Evolutionary conservation across 768 basidiomycete species (phyloP).

Genomic region (Cystofilobasidium macerans): DNA sequence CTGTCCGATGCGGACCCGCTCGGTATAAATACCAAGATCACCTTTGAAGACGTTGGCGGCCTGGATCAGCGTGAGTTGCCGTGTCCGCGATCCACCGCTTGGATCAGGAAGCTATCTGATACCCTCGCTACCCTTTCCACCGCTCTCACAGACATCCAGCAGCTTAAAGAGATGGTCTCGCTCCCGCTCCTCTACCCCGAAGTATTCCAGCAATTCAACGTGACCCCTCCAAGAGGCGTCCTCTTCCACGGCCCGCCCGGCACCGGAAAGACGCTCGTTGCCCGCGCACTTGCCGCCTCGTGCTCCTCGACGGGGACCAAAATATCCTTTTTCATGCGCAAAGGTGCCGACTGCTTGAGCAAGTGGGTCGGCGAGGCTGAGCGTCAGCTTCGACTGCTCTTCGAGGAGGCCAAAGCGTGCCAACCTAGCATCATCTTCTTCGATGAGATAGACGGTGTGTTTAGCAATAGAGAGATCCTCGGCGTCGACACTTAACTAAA

Average conservation of each 20-base stretch:
- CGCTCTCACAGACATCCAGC: constrained; percentile 64
- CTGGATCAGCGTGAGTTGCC: constrained; percentile 70
- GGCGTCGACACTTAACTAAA: neutral
- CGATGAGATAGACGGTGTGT: constrained; percentile 86
- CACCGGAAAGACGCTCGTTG: constrained; percentile 92
- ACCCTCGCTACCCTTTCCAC: neutral
- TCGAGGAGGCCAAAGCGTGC: constrained; percentile 83
- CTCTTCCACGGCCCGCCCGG: constrained; percentile 97
- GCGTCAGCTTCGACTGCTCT: constrained; percentile 81
- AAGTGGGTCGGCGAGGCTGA: constrained; percentile 99
- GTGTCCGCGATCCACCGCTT: neutral
- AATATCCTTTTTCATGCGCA: constrained; percentile 98
- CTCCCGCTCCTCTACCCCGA: constrained; percentile 92
- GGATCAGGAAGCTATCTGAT: neutral
- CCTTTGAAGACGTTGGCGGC: constrained; percentile 93
- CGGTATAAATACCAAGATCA: constrained; percentile 82
- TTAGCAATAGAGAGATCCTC: no score
- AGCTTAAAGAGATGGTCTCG: constrained; percentile 95
- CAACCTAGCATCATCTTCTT: constrained; percentile 99
- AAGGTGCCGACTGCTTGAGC: constrained; percentile 92
- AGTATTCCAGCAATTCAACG: constrained; percentile 82
- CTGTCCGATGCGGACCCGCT: constrained; percentile 92
- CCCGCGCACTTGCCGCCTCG: constrained; percentile 84
- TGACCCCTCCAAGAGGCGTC: constrained; percentile 92
- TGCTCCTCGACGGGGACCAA: constrained; percentile 74